phyloP scores from a whole-genome alignment of 2,329 filamentous ascomycete species.

The Penicillium sp. region DNA sequence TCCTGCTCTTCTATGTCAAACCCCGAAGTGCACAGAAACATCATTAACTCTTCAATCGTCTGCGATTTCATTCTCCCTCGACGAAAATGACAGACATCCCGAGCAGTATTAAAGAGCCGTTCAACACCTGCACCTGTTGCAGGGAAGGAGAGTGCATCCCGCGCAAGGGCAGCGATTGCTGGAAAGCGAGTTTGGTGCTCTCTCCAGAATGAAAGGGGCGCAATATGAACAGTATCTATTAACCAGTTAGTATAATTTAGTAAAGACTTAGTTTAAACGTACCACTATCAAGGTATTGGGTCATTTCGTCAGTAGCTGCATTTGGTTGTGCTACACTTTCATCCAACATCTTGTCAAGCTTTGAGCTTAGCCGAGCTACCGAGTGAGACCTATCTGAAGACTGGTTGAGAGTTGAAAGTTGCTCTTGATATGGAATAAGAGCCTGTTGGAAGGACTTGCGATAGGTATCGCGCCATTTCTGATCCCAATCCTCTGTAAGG shows the following conservation, averaged over 20 bases:
- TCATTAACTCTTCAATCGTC: slow-evolving; percentile 1
- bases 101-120: slow-evolving; percentile 1
- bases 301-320: background rate
- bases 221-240: background rate
- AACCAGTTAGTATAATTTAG: background rate
- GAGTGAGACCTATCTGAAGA: background rate
- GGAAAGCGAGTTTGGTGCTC: slow-evolving; percentile 1
- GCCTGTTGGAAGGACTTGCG: background rate
- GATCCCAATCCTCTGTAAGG: background rate
- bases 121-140: background rate
- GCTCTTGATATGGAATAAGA: background rate
- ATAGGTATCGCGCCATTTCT: background rate
- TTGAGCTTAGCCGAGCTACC: background rate
- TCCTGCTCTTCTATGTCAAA: slow-evolving; percentile 4
- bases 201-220: slow-evolving; percentile 1
- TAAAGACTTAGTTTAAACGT: slow-evolving; percentile 1
- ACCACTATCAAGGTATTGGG: slow-evolving; percentile 9
- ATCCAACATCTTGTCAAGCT: background rate
- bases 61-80: background rate
- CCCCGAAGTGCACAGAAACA: slow-evolving; percentile 1
- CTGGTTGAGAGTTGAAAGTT: background rate
- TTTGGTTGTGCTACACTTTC: background rate
- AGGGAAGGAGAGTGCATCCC: background rate
- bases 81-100: slow-evolving; percentile 2
- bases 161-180: background rate